These are phyloP conservation scores for Coniochaeta sp. DNA, from an alignment of 2,329 filamentous ascomycete genomes.

Conservation along the genomic window DNA sequence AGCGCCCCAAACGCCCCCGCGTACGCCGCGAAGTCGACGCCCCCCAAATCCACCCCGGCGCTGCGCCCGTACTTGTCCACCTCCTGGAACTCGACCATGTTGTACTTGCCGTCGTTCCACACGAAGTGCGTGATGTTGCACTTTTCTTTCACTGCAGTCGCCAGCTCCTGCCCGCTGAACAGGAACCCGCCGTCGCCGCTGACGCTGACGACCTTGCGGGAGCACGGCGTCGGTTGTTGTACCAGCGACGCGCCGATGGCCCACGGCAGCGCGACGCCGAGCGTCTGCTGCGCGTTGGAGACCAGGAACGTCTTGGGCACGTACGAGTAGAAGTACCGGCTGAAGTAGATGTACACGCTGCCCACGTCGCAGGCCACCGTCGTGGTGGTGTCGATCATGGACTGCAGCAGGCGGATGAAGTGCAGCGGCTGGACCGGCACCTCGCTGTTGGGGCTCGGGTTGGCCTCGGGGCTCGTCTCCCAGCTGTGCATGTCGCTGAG, in stretches of 20 bases:
- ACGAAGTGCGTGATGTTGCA: conserved; percentile 43
- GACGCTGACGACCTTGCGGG: conserved; percentile 34
- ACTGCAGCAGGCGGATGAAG: conserved; percentile 35
- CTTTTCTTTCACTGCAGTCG: conserved; percentile 35
- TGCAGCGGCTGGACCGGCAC: conserved; percentile 34
- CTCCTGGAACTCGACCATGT: conserved; percentile 45
- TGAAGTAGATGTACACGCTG: conserved; percentile 41
- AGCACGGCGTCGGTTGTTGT: conserved; percentile 30
- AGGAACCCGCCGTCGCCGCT: conserved; percentile 42
- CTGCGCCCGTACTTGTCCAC: conserved; percentile 39
- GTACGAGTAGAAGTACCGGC: conserved; percentile 35
- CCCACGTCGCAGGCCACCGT: conserved; percentile 38
- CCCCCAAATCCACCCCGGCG: conserved; percentile 33
- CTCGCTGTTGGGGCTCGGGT: conserved; percentile 11
- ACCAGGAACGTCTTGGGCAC: conserved; percentile 34
- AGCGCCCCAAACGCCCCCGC: conserved; percentile 38
- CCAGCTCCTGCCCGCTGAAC: conserved; percentile 37
- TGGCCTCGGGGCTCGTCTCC: conserved; percentile 14
- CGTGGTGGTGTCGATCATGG: conserved; percentile 28
- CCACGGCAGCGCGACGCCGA: conserved; percentile 39
- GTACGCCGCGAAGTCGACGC: conserved; percentile 39
- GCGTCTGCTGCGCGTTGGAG: conserved; percentile 40
- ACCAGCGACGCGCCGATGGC: conserved; percentile 37
- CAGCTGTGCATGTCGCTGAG: conserved; percentile 27
- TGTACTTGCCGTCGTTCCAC: conserved; percentile 41